Percentiles rank a stretch among this genome's conserved stretches.
Conservation (phyloP, 1,284 basidiomycete genomes). For the Mycosarcoma maydis region DNA sequence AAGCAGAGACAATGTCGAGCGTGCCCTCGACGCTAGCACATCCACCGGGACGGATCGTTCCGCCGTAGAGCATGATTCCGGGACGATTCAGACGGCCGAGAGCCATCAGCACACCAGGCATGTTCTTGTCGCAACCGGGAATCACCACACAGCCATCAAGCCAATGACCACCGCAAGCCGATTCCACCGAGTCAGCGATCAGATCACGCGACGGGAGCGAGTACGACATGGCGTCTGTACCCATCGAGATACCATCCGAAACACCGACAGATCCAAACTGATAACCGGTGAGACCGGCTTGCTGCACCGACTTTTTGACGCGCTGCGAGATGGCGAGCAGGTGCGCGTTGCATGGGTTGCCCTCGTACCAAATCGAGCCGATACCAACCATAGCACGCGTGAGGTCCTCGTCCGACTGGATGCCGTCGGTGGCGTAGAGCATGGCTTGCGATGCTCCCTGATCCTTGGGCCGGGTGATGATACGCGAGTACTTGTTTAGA, state of each 20-base stretch:
- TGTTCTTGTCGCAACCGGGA: constrained; percentile 67
- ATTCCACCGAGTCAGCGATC: constrained; percentile 66
- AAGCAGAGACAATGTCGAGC: constrained; percentile 65
- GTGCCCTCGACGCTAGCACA: constrained; percentile 53
- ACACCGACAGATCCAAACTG: constrained; percentile 66
- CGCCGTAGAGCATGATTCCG: constrained; percentile 66
- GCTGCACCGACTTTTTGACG: constrained; percentile 57
- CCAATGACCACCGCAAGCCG: constrained; percentile 65
- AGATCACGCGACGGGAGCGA: constrained; percentile 64
- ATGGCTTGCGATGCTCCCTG: constrained; percentile 66
- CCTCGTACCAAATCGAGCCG: constrained; percentile 65
- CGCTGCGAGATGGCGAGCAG: constrained; percentile 61
- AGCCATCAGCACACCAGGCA: constrained; percentile 67
- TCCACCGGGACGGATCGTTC: constrained; percentile 64
- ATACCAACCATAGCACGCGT: constrained; percentile 65
- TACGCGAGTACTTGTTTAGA: constrained; percentile 61
- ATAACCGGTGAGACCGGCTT: constrained; percentile 65
- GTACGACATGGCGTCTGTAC: constrained; percentile 65
- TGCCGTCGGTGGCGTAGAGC: constrained; percentile 65
- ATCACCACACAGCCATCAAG: constrained; percentile 64
- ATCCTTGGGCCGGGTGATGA: constrained; percentile 65
- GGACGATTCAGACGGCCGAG: constrained; percentile 65
- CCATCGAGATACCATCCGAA: constrained; percentile 66
- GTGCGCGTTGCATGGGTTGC: constrained; percentile 67
- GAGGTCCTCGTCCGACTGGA: constrained; percentile 62